phyloP scores from a whole-genome alignment of 192 early-diverging fungal species.

The Coemansia sp. region DNA sequence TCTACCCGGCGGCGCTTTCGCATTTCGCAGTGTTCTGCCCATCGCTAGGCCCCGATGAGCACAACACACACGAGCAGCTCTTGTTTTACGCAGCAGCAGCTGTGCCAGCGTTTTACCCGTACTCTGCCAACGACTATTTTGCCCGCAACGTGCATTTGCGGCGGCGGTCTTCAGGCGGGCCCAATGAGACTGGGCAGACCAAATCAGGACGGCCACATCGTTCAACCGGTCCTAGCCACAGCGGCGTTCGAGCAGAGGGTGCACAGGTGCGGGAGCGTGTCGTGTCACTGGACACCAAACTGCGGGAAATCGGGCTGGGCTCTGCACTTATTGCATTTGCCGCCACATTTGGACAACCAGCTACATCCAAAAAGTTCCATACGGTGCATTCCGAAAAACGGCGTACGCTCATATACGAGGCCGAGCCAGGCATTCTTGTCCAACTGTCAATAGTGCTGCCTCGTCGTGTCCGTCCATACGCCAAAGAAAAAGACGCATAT shows the following conservation, averaged over 20 bases:
- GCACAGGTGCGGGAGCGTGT: conserved; percentile 33
- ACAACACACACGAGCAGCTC: conserved; percentile 72
- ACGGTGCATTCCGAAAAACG: conserved; percentile 46
- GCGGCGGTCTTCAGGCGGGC: conserved; percentile 28
- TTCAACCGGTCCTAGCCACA: not conserved
- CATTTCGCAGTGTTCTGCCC: conserved; percentile 79
- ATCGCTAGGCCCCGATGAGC: conserved; percentile 61
- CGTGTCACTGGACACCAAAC: conserved; percentile 69
- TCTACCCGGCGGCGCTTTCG: conserved; percentile 53
- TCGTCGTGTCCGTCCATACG: conserved; percentile 28
- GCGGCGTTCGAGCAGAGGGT: conserved; percentile 1
- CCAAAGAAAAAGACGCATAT: conserved; percentile 38
- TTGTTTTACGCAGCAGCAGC: conserved; percentile 67
- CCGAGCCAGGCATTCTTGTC: conserved; percentile 33
- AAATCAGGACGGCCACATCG: not conserved
- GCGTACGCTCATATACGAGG: conserved; percentile 33
- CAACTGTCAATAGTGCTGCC: conserved; percentile 43
- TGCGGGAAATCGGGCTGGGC: conserved; percentile 71
- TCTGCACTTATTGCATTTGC: conserved; percentile 71
- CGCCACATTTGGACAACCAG: conserved; percentile 16
- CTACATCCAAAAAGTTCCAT: conserved; percentile 9
- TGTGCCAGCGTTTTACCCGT: conserved; percentile 38
- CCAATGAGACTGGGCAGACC: not conserved
- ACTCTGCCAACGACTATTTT: conserved; percentile 45
- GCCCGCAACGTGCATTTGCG: conserved; percentile 30